phyloP scores from a whole-genome alignment of 441 rosid species.

The Iberis amara region DNA sequence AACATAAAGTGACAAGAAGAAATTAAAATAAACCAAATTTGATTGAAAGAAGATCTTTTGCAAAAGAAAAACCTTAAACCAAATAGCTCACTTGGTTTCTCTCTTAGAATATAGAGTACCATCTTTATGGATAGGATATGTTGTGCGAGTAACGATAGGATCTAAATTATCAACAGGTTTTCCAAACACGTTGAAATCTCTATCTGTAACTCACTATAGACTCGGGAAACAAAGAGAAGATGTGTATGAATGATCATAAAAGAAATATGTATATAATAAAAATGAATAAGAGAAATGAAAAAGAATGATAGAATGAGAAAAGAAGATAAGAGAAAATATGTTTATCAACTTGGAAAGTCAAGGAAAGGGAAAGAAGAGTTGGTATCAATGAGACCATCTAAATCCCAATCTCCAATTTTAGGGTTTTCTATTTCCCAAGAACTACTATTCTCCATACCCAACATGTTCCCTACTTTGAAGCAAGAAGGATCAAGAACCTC shows the following conservation, averaged over 20 bases:
- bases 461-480: slow-evolving; percentile 40
- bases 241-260: too few species aligned
- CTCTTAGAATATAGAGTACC: not conserved
- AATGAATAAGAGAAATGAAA: slow-evolving; percentile 19
- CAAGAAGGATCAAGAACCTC: slow-evolving; percentile 43
- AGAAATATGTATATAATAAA: slow-evolving; percentile 4
- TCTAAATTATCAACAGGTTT: too few species aligned
- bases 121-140: not conserved
- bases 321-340: not conserved
- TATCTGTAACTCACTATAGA: too few species aligned
- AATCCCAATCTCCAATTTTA: slow-evolving; percentile 61
- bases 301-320: slow-evolving; percentile 4
- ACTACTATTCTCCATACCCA: slow-evolving; percentile 38
- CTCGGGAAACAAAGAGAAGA: too few species aligned
- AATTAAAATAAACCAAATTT: not conserved
- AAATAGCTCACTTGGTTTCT: not conserved
- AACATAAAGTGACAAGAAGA: not conserved
- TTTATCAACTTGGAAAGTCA: slow-evolving; percentile 60
- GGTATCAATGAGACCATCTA: slow-evolving; percentile 54
- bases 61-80: not conserved
- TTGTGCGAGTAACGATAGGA: too few species aligned
- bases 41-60: slow-evolving; percentile 9
- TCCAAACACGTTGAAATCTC: too few species aligned
- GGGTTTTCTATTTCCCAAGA: slow-evolving; percentile 50
- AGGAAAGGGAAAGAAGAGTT: slow-evolving; percentile 47